A percentile compares a stretch with the other conserved stretches of the same genome.
Evolutionary conservation across 306 rosid genomes (phyloP).

Genomic region (Cyamopsis tetragonoloba): DNA sequence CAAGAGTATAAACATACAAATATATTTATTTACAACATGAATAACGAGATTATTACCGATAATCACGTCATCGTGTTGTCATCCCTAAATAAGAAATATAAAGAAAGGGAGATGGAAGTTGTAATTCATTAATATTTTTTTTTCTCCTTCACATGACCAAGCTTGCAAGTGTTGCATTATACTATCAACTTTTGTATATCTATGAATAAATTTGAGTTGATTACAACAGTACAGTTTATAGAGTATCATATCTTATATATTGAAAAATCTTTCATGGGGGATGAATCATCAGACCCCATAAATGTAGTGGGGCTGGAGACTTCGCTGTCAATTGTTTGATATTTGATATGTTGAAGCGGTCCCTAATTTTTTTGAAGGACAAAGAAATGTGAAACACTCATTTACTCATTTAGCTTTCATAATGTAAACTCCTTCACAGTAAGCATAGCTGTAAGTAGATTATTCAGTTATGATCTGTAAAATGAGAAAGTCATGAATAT

Average conservation of each 20-base stretch:
- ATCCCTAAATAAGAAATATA: background rate
- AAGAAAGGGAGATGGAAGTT: background rate
- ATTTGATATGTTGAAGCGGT: background rate
- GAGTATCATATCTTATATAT: background rate
- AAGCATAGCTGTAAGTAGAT: conserved; percentile 4
- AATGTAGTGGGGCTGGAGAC: conserved; percentile 8
- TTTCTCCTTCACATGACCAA: background rate
- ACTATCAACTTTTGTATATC: background rate
- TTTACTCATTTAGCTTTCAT: background rate
- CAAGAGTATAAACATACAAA: too few relatives aligned
- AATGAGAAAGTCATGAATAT: too few relatives aligned
- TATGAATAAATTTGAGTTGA: background rate
- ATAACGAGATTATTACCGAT: too few relatives aligned
- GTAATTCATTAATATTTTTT: background rate
- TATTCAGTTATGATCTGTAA: too few relatives aligned
- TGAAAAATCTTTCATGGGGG: background rate
- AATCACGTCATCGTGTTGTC: too few relatives aligned
- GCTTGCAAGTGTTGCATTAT: background rate
- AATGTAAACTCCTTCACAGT: background rate
- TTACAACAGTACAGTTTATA: too few relatives aligned
- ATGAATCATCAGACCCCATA: conserved; percentile 14
- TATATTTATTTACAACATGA: too few relatives aligned
- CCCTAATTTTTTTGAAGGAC: conserved; percentile 8
- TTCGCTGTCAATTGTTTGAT: conserved; percentile 9
- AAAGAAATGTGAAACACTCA: background rate